Evolutionary conservation across 1,284 basidiomycete genomes (phyloP).

Genomic region (Cronartium quercuum): DNA sequence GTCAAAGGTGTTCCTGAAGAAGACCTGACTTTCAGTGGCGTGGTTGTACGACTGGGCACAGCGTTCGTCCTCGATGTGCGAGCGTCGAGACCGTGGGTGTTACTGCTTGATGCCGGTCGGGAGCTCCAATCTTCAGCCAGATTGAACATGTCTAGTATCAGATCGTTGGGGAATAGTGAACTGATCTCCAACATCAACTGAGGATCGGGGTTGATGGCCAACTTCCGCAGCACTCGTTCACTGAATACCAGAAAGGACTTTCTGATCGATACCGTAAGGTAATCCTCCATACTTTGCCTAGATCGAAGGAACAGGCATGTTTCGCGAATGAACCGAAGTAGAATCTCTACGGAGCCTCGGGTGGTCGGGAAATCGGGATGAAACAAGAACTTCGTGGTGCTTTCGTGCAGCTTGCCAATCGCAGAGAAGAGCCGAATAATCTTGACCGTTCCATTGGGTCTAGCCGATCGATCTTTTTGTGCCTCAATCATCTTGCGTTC

Average conservation of each 20-base stretch:
- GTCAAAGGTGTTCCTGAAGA: background rate
- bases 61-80: conserved; percentile 2
- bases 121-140: conserved; percentile 35
- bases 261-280: conserved; percentile 28
- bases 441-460: conserved; percentile 18
- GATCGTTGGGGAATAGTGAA: conserved; percentile 18
- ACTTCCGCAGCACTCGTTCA: conserved; percentile 26
- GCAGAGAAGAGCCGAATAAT: conserved; percentile 35
- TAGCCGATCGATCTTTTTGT: conserved; percentile 35
- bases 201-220: background rate
- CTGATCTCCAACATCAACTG: background rate
- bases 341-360: conserved; percentile 21
- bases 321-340: conserved; percentile 23
- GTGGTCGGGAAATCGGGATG: conserved; percentile 16
- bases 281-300: conserved; percentile 27
- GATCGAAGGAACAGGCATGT: conserved; percentile 35
- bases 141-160: conserved; percentile 34
- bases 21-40: background rate
- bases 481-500: conserved; percentile 39
- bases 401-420: conserved; percentile 37
- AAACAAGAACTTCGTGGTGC: conserved; percentile 26
- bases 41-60: background rate
- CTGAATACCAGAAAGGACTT: conserved; percentile 23
- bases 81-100: background rate
- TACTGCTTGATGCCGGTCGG: background rate